Evolutionary conservation across 1,284 basidiomycete species (phyloP), one percentile per base, ranked within the genome.

Genomic region (Exobasidium rhododendri): DNA sequence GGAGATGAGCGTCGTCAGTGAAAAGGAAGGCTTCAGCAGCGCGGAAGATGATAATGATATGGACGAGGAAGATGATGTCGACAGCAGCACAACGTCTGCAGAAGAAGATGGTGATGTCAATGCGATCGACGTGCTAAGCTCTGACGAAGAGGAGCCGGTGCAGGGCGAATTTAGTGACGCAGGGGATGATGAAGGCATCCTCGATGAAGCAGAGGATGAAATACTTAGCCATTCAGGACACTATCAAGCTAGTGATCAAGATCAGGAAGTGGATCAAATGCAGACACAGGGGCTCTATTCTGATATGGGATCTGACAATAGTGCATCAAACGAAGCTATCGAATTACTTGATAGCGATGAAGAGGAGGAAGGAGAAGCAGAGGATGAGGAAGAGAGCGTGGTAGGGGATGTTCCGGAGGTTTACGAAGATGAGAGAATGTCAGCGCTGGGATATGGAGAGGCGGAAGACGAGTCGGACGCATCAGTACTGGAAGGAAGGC

Each of bases 251-350:
- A 43, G n/a, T 43, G 40, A 43, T 43, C 11, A 43, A 43, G 40
- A n/a, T n/a, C n/a, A n/a, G n/a, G n/a, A n/a, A n/a, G n/a, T n/a
- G n/a, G n/a, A n/a, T n/a, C n/a, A n/a, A n/a, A n/a, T n/a, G n/a
- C n/a, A n/a, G n/a, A n/a, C n/a, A n/a, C n/a, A n/a, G n/a, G n/a
- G n/a, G n/a, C n/a, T n/a, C n/a, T n/a, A n/a, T n/a, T n/a, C n/a
- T n/a, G n/a, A n/a, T n/a, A n/a, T n/a, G n/a, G n/a, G n/a, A n/a
- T n/a, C n/a, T n/a, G n/a, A n/a, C n/a, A n/a, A n/a, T n/a, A n/a
- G n/a, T n/a, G n/a, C n/a, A n/a, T 26, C 24, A 50, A 50, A 50
- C 14, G 47, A 50, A 3, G n/a, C 47, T 26, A 50, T 50, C 14
- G 26, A 28, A 24, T 26, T 50, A 26, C 4, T 50, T 50, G 47